These are phyloP conservation scores for Tuber magnatum DNA, from an alignment of 495 filamentous ascomycete genomes.

Conservation along the genomic window DNA sequence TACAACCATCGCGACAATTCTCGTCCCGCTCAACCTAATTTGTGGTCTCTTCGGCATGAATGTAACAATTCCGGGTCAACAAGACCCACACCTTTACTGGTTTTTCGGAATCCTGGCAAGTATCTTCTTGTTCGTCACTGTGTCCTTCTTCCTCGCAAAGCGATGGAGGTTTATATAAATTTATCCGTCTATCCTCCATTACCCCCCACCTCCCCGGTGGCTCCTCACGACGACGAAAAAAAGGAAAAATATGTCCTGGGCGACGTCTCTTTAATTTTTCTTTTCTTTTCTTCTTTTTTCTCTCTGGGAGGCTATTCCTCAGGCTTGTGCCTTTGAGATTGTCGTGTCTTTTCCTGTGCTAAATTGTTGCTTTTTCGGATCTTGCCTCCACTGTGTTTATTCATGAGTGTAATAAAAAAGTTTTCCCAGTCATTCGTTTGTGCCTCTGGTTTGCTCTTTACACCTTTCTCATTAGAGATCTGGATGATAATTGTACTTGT, in stretches of 20 bases:
- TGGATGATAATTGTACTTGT: too few relatives aligned
- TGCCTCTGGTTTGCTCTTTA: too few relatives aligned
- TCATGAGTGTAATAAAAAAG: background rate
- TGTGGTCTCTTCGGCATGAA: conserved; percentile 99
- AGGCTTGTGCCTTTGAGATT: background rate
- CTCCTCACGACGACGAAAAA: background rate
- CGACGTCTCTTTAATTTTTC: background rate
- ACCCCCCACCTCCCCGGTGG: background rate
- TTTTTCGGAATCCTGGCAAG: conserved; percentile 64
- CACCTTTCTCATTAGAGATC: background rate
- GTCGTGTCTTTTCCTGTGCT: background rate
- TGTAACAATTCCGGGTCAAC: conserved; percentile 81
- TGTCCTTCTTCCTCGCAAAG: conserved; percentile 76
- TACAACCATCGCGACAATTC: conserved; percentile 92
- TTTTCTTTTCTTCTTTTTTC: background rate
- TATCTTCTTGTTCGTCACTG: conserved; percentile 67
- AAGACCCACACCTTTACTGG: conserved; percentile 51
- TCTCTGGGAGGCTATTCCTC: background rate
- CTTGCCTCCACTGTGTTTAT: background rate
- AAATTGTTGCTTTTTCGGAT: background rate
- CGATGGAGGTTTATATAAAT: conserved; percentile 44
- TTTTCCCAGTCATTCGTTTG: background rate
- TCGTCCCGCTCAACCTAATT: conserved; percentile 96
- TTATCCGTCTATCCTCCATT: background rate
- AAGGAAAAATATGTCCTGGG: background rate